Base-by-base conservation (phyloP, 2,329 filamentous ascomycete species). In the Sporothrix brunneoviolacea region DNA sequence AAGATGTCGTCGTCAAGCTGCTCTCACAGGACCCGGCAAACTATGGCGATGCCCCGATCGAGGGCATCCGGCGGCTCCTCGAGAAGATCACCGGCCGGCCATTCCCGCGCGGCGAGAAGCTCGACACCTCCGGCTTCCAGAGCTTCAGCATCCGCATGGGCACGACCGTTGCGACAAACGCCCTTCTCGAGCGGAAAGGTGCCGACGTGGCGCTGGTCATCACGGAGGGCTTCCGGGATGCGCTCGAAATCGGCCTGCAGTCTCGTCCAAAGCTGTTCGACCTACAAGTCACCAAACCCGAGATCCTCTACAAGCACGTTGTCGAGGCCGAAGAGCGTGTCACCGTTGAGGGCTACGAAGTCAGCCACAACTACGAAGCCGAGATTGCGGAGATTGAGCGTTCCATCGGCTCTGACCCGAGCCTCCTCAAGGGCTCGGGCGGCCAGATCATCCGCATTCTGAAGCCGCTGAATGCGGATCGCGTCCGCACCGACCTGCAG, bases 151-250 rank as follows among this genome's bases (percentile, higher is more conserved):
- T 55, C 16, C 84, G 91, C 41, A 96, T 95, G 90, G 91, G 91
- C 35, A 96, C 91, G 1, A 96, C 91, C 0, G 90, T 96, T 8
- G 91, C 91, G 9, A 96, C 91, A 0, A 96, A 96, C 65, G 91
- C 91, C 0, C 69, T 96, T 50, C 75, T 96, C 2, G 90, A 96
- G 67, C 75, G 91, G 52, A 95, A 95, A 67, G 91, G 91, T 38
- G 90, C 95, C 68, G 83, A 81, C 60, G 91, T 93, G 62, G 90
- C 88, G n/a, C 77, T 96, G 67, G 80, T 95, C 1, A 87, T 94
- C 9, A 95, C 88, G 1, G 84, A 83, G 57, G 91, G 91, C 0
- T 95, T 95, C 73, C 84, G 82, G 58, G 90, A 96, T 64, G 93
- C 88, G 58, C 71, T 95, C 16, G 79, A 83, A 50, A 96, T 96